Percentiles rank a stretch among this genome's conserved stretches.
phyloP scores from a whole-genome alignment of 768 basidiomycete species.

The Pisolithus orientalis region DNA sequence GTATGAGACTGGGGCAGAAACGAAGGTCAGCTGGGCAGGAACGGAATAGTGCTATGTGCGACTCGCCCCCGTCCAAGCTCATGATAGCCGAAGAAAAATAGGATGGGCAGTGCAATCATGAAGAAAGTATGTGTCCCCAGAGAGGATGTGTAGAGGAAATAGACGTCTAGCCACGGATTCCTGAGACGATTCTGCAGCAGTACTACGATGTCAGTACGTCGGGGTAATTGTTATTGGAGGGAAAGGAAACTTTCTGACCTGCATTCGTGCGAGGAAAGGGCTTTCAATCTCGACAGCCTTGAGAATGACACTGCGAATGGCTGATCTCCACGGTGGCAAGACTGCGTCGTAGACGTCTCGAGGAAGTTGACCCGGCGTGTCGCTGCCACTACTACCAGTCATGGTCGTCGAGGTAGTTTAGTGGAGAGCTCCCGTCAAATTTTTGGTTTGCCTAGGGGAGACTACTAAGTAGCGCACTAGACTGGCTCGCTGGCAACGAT shows the following conservation, averaged over 20 bases:
- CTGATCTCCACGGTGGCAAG: constrained; percentile 61
- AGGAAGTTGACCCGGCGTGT: constrained; percentile 11
- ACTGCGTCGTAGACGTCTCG: constrained; percentile 60
- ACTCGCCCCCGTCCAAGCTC: constrained; percentile 71
- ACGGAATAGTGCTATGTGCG: not conserved
- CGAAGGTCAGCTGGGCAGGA: not conserved
- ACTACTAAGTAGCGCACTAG: too few relatives aligned
- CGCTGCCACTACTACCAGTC: not conserved
- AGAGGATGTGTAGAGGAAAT: constrained; percentile 78
- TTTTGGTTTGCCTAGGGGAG: too few relatives aligned
- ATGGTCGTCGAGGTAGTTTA: too few relatives aligned
- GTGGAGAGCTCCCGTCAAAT: too few relatives aligned
- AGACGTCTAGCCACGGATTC: constrained; percentile 63
- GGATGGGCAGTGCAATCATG: constrained; percentile 78
- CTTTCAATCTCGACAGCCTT: constrained; percentile 54
- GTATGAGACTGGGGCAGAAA: constrained; percentile 45
- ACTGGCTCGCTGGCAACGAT: too few relatives aligned
- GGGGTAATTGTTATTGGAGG: constrained; percentile 1
- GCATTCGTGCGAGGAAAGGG: constrained; percentile 54
- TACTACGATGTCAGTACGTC: not conserved
- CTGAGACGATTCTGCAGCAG: constrained; percentile 45
- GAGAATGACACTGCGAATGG: constrained; percentile 49
- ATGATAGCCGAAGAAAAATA: constrained; percentile 84
- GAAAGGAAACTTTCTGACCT: constrained; percentile 41
- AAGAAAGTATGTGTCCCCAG: constrained; percentile 90